These are phyloP conservation scores for Pleodorina starrii DNA, from an alignment of 139 green algal species.

Conservation along the genomic window DNA sequence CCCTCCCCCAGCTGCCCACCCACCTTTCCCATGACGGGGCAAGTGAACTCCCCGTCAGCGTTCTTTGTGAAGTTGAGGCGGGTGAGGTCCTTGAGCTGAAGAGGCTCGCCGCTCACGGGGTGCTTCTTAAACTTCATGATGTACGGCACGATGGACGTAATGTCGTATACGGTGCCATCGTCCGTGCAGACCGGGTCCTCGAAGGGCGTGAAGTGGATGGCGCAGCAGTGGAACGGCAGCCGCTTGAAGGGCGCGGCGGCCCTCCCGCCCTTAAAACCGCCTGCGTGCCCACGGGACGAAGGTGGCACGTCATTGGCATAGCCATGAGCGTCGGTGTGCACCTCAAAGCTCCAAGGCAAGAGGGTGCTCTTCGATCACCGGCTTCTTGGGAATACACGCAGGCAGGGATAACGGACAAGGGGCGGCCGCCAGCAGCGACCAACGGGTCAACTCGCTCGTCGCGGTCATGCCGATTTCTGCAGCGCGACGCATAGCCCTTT, in stretches of 20 bases:
- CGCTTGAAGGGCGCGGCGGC: constrained; percentile 75
- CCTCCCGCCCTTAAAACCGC: constrained; percentile 45
- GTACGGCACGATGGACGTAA: constrained; percentile 83
- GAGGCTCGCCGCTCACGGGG: constrained; percentile 85
- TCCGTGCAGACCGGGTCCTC: constrained; percentile 93
- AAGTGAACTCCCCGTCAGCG: constrained; percentile 85
- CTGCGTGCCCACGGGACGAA: not conserved
- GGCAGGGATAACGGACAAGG: no score
- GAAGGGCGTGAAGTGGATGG: constrained; percentile 94
- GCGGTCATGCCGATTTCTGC: no score
- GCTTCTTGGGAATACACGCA: no score
- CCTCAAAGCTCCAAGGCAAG: no score
- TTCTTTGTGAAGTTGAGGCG: constrained; percentile 96
- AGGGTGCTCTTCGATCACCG: no score
- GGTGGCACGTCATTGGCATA: no score
- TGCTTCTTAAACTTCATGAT: constrained; percentile 88
- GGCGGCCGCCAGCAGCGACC: not conserved
- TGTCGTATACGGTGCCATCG: constrained; percentile 78
- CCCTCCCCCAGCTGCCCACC: not conserved
- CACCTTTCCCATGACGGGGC: constrained; percentile 93
- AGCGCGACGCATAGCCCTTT: no score
- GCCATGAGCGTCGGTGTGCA: no score
- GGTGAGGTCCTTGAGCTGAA: constrained; percentile 91
- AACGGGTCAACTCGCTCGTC: not conserved
- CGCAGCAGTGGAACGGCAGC: constrained; percentile 96